phyloP scores from a whole-genome alignment of 2,329 filamentous ascomycete genomes.

The Colletotrichum higginsianum region DNA sequence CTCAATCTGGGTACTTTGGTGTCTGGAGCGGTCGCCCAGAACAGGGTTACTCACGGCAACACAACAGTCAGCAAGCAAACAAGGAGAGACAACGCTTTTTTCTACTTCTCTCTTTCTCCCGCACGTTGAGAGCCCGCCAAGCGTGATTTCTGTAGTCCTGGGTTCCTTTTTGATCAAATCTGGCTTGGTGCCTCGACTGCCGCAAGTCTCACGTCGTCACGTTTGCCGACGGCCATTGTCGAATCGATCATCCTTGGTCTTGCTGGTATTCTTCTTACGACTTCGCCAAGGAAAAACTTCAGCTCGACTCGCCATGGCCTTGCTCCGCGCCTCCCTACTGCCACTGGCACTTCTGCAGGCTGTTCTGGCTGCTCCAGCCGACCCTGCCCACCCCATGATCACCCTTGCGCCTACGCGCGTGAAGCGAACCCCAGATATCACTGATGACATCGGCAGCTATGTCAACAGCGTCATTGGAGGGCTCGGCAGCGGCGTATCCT shows the following conservation, averaged over 20 bases:
- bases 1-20: slow-evolving; percentile 5
- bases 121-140: background rate
- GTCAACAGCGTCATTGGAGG: slow-evolving; percentile 64
- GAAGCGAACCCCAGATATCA: slow-evolving; percentile 46
- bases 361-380: slow-evolving; percentile 42
- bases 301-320: slow-evolving; percentile 11
- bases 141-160: background rate
- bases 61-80: slow-evolving; percentile 24
- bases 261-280: background rate
- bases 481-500: slow-evolving; percentile 70
- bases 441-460: slow-evolving; percentile 63
- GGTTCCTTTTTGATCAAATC: background rate
- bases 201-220: background rate
- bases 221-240: background rate
- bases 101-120: background rate
- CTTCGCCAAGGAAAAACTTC: background rate
- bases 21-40: slow-evolving; percentile 24
- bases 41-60: slow-evolving; percentile 25
- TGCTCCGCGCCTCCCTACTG: slow-evolving; percentile 26
- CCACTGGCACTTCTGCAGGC: slow-evolving; percentile 37
- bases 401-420: slow-evolving; percentile 45
- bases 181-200: slow-evolving; percentile 11
- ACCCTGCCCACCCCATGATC: slow-evolving; percentile 45
- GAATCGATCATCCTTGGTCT: background rate
- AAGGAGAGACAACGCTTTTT: background rate